These are phyloP conservation scores for Picea glauca DNA, from an alignment of 75 land plant species.

Conservation along the genomic window DNA sequence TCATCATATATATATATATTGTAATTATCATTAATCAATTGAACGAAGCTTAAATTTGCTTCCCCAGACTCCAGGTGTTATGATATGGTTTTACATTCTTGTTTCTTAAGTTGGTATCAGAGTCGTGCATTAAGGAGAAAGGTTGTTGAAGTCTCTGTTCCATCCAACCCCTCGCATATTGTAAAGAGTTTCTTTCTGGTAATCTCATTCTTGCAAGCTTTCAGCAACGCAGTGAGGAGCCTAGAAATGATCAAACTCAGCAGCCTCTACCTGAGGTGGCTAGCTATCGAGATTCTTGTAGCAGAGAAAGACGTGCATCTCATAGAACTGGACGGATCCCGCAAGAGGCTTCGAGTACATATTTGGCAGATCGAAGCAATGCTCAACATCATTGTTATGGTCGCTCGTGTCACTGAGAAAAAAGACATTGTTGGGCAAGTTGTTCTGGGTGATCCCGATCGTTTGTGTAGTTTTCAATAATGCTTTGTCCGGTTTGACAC, in stretches of 20 bases:
- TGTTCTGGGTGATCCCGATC: not conserved
- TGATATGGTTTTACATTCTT: no score
- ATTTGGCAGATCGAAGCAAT: conserved; percentile 71
- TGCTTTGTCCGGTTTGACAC: not conserved
- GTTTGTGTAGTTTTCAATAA: not conserved
- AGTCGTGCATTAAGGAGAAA: no score
- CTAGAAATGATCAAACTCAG: conserved; percentile 79
- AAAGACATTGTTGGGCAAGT: not conserved
- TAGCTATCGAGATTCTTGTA: conserved; percentile 73
- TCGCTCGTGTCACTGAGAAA: not conserved
- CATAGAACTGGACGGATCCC: conserved; percentile 69
- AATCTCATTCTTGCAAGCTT: conserved; percentile 58
- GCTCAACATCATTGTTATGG: conserved; percentile 32
- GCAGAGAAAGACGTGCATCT: conserved; percentile 83
- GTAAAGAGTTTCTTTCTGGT: conserved; percentile 23
- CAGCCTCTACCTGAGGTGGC: conserved; percentile 75
- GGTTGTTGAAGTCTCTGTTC: no score
- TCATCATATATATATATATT: no score
- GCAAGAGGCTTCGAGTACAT: conserved; percentile 52
- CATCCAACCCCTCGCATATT: no score
- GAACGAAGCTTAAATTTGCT: no score
- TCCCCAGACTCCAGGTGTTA: no score
- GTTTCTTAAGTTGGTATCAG: no score
- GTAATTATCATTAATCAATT: no score
- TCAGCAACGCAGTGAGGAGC: conserved; percentile 56